Conservation (phyloP, 306 rosid species). For the Abrus pulchellus region DNA sequence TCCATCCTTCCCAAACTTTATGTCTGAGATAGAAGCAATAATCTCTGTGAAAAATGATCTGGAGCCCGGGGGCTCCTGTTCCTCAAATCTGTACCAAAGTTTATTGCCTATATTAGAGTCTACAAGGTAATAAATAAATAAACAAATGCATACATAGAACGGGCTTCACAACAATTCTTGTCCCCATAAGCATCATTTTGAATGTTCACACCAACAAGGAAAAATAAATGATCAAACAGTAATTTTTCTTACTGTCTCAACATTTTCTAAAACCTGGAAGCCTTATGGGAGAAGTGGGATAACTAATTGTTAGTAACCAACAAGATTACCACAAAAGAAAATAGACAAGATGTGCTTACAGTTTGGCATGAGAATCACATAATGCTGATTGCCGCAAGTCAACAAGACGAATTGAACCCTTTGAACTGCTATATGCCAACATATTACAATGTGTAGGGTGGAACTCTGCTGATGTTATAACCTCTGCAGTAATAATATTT, state of each 20-base stretch:
- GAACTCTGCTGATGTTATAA: constrained; percentile 98
- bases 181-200: constrained; percentile 42
- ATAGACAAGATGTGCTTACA: constrained; percentile 62
- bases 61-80: constrained; percentile 92
- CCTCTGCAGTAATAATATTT: constrained; percentile 74
- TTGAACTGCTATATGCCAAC: constrained; percentile 98
- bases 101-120: constrained; percentile 44
- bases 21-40: constrained; percentile 97
- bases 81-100: constrained; percentile 84
- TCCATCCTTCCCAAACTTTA: constrained; percentile 91
- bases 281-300: constrained; percentile 9
- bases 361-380: constrained; percentile 92
- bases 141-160: constrained; percentile 17
- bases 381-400: constrained; percentile 98
- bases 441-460: constrained; percentile 95
- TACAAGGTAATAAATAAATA: constrained; percentile 23
- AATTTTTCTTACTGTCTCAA: constrained; percentile 24
- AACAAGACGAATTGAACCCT: constrained; percentile 94
- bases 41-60: constrained; percentile 98
- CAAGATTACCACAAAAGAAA: constrained; percentile 15
- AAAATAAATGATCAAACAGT: constrained; percentile 19
- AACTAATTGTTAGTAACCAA: constrained; percentile 23
- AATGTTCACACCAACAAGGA: constrained; percentile 23
- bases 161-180: constrained; percentile 36
- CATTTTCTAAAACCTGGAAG: constrained; percentile 12